A percentile compares a stretch with the other conserved stretches of the same genome.
Evolutionary conservation across 768 basidiomycete species (phyloP).

Genomic region (Boletus bicolor): DNA sequence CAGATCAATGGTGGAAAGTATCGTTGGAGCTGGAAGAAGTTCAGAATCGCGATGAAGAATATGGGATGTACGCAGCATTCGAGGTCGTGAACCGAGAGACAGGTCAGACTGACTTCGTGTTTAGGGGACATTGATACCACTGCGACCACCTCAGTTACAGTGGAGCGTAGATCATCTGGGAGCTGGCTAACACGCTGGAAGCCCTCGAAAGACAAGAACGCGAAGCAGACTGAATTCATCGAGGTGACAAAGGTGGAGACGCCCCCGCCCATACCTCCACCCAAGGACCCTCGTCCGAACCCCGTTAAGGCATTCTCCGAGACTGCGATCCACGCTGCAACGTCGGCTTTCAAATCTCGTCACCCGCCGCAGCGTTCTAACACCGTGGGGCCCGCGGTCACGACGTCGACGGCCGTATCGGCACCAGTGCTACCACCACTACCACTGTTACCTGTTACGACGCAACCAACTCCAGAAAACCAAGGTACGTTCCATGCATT

Average conservation of each 20-base stretch:
- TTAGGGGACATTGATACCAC: constrained; percentile 66
- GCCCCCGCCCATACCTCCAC: constrained; percentile 19
- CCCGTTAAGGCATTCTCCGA: constrained; percentile 36
- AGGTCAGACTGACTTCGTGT: neutral
- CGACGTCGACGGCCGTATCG: constrained; percentile 8
- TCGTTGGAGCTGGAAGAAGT: constrained; percentile 82
- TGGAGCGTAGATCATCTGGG: constrained; percentile 47
- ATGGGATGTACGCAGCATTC: constrained; percentile 67
- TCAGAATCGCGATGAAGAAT: constrained; percentile 71
- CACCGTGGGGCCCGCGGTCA: constrained; percentile 28
- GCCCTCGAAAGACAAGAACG: constrained; percentile 34
- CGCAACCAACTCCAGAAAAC: constrained; percentile 10
- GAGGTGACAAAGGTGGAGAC: constrained; percentile 26
- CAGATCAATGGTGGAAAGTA: constrained; percentile 76
- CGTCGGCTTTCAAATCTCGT: constrained; percentile 28
- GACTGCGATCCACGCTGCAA: constrained; percentile 27
- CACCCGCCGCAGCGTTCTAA: constrained; percentile 29
- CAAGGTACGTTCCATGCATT: constrained; percentile 16
- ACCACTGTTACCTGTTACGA: constrained; percentile 13
- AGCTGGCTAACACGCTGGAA: constrained; percentile 51
- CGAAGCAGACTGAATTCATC: constrained; percentile 34
- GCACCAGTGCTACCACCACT: constrained; percentile 16
- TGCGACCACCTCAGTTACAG: constrained; percentile 59
- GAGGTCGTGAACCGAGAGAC: neutral
- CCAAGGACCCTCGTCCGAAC: constrained; percentile 33